phyloP scores from a whole-genome alignment of 495 filamentous ascomycete genomes.

The Xylaria castorea region DNA sequence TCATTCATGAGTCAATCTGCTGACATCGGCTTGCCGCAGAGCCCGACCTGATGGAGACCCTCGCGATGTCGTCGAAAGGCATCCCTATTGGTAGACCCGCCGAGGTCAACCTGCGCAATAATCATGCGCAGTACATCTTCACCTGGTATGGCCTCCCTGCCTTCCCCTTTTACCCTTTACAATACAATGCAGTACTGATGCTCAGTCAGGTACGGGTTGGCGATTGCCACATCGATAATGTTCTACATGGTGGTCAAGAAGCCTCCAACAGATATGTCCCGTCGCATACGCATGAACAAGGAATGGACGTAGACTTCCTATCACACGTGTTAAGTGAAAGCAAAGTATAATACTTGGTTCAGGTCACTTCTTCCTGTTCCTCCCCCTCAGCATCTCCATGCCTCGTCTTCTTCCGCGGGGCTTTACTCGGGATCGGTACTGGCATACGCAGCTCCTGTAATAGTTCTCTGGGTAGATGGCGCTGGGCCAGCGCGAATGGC shows the following conservation, averaged over 20 bases:
- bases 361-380: conserved; percentile 49
- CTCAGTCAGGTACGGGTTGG: conserved; percentile 79
- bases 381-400: conserved; percentile 45
- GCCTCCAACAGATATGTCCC: conserved; percentile 73
- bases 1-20: conserved; percentile 23
- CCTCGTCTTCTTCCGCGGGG: conserved; percentile 38
- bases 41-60: conserved; percentile 74
- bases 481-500: conserved; percentile 81
- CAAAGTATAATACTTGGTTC: not conserved
- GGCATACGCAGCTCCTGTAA: conserved; percentile 81
- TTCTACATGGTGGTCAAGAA: conserved; percentile 91
- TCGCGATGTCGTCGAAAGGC: conserved; percentile 77
- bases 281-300: conserved; percentile 79
- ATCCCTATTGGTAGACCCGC: conserved; percentile 90
- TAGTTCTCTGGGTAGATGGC: conserved; percentile 80
- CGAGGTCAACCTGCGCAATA: conserved; percentile 93
- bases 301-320: conserved; percentile 67
- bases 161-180: conserved; percentile 3
- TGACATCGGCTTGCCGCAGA: conserved; percentile 53
- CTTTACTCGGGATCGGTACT: conserved; percentile 49
- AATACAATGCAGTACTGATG: conserved; percentile 26
- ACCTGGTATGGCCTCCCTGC: conserved; percentile 75
- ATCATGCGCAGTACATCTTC: conserved; percentile 97
- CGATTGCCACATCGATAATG: conserved; percentile 89
- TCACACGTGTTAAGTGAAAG: not conserved